These are phyloP conservation scores for Biancaea sappan DNA, from an alignment of 306 rosid species.

Conservation along the genomic window DNA sequence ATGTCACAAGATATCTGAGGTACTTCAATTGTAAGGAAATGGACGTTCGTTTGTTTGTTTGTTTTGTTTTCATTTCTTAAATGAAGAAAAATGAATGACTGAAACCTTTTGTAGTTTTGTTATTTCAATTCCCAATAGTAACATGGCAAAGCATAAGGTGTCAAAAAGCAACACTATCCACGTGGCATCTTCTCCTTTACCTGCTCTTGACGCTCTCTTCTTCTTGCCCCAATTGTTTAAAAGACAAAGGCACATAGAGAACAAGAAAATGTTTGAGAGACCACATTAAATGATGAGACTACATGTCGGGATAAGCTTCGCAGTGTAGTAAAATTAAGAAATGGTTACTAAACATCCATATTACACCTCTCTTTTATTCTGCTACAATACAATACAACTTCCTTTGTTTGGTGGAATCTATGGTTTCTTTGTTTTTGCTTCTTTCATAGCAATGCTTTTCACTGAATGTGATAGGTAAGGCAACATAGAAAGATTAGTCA, in stretches of 20 bases:
- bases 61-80: too few species aligned
- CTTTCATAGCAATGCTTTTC: constrained; percentile 15
- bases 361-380: constrained; percentile 13
- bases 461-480: constrained; percentile 15
- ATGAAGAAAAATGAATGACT: too few species aligned
- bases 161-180: too few species aligned
- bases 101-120: too few species aligned
- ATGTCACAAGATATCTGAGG: neutral
- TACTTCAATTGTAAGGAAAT: too few species aligned
- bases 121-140: too few species aligned
- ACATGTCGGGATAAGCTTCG: constrained; percentile 3
- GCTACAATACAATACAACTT: constrained; percentile 11
- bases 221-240: constrained; percentile 21
- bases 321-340: constrained; percentile 6
- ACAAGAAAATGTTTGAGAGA: neutral
- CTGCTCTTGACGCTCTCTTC: neutral
- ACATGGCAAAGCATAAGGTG: neutral
- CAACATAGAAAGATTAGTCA: constrained; percentile 20
- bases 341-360: neutral
- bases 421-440: neutral
- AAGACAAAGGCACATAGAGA: neutral
- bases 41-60: too few species aligned
- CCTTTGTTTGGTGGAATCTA: constrained; percentile 41
- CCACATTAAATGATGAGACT: neutral
- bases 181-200: neutral